Evolutionary conservation across 2,329 filamentous ascomycete species (phyloP), one percentile per base, ranked within the genome.

Genomic region (Epichloe bromicola): DNA sequence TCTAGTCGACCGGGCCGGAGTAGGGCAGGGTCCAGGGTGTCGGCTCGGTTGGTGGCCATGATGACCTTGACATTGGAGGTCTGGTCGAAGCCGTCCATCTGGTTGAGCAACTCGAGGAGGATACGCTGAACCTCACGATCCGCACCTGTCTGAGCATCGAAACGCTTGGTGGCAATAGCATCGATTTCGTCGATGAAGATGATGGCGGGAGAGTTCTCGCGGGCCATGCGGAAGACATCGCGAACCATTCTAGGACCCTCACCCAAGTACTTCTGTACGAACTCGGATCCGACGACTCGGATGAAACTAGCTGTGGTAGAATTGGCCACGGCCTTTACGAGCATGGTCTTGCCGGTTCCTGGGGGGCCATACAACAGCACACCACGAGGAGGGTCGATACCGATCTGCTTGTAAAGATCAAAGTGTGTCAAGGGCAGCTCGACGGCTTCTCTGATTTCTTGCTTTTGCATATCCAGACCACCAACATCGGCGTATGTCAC

Each of bases 171-270:
- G 54, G 93, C 93, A 62, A 98, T 97, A 56, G 93, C 93, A 65
- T 98, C 93, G 60, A 98, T 96, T 69, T 98, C 93, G 66, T 98
- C 93, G 66, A 98, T 98, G 77, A 98, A 98, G 71, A 98, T 98
- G 68, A 98, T 98, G 53, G 90, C 86, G 0, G 93, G 93, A 1
- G 89, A 91, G 74, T 98, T 98, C 74, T 98, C 93, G 56, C 93
- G 85, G 38, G 93, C 93, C 93, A 98, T 98, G 56, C 93, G 81
- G 80, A 98, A 98, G 40, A 98, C 93, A 67, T 98, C 93, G 63
- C 93, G 88, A 50, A 98, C 93, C 93, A 98, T 98, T 59, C 93
- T 88, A 49, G 93, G 93, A 48, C 93, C 93, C 68, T 98, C 93
- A 67, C 93, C 93, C 2, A 98, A 79, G 63, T 98, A 98, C 72